Percentiles rank a stretch among this genome's conserved stretches.
Evolutionary conservation across 208 protist genomes (phyloP).

Genomic region (Crithidia acanthocephali): DNA sequence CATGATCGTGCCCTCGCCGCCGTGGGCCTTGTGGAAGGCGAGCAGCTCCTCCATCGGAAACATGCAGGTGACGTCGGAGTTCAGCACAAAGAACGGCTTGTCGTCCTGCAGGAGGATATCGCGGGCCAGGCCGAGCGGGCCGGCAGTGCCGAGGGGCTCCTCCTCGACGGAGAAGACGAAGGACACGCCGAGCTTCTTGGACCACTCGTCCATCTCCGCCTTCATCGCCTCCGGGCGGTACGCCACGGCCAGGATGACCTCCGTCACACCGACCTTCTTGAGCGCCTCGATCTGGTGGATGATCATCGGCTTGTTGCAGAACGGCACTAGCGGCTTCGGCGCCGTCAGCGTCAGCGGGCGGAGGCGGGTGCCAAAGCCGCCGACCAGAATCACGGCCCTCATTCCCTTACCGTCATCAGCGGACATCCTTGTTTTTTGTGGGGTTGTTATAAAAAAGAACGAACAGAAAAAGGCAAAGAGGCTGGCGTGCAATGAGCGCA

Average conservation of each 20-base stretch:
- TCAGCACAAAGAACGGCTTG: slow-evolving; percentile 98
- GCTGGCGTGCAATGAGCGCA: background rate
- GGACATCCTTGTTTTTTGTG: slow-evolving; percentile 21
- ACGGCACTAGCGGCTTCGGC: slow-evolving; percentile 98
- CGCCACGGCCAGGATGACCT: slow-evolving; percentile 97
- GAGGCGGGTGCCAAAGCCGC: slow-evolving; percentile 95
- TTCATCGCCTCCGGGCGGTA: slow-evolving; percentile 97
- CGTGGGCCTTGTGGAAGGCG: slow-evolving; percentile 95
- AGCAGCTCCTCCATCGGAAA: slow-evolving; percentile 96
- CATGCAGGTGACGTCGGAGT: slow-evolving; percentile 97
- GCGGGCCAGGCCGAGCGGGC: slow-evolving; percentile 95
- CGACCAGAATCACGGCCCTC: slow-evolving; percentile 98
- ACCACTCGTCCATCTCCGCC: slow-evolving; percentile 89
- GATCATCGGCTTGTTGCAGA: slow-evolving; percentile 98
- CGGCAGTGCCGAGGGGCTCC: slow-evolving; percentile 97
- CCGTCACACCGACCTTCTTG: slow-evolving; percentile 90
- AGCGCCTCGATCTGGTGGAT: slow-evolving; percentile 98
- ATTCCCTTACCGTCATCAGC: slow-evolving; percentile 63
- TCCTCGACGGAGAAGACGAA: slow-evolving; percentile 96
- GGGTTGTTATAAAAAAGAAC: slow-evolving; percentile 8
- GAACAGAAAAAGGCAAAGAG: slow-evolving; percentile 24
- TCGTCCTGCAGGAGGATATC: slow-evolving; percentile 88
- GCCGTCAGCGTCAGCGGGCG: slow-evolving; percentile 97
- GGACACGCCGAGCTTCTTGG: slow-evolving; percentile 89
- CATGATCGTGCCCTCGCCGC: slow-evolving; percentile 97